Percentiles rank a stretch among this genome's conserved stretches.
phyloP scores from a whole-genome alignment of 257 asterid species.

The Misopates orontium region DNA sequence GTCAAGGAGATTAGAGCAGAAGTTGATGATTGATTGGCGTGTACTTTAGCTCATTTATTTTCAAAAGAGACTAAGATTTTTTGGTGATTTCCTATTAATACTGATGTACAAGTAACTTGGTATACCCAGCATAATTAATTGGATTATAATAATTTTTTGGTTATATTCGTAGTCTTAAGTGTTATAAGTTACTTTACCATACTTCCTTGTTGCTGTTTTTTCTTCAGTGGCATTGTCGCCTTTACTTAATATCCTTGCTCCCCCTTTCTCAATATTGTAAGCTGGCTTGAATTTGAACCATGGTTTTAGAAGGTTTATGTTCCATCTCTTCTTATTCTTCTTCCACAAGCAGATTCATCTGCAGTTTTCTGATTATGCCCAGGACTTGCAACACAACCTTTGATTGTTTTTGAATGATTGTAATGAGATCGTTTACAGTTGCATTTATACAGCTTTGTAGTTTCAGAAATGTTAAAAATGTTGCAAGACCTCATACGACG shows the following conservation, averaged over 20 bases:
- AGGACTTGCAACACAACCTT: too few relatives aligned
- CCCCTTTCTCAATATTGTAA: too few relatives aligned
- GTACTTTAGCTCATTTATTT: neutral
- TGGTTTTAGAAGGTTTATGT: too few relatives aligned
- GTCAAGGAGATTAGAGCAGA: conserved; percentile 57
- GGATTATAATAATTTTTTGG: neutral
- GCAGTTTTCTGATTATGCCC: too few relatives aligned
- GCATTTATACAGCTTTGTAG: too few relatives aligned
- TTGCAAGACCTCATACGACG: neutral
- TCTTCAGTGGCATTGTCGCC: neutral
- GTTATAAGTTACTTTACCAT: neutral
- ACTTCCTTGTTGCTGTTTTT: neutral
- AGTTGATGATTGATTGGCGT: conserved; percentile 47
- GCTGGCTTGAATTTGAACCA: too few relatives aligned
- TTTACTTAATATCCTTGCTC: too few relatives aligned
- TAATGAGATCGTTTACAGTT: neutral
- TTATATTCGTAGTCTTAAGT: neutral
- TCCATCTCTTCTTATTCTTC: too few relatives aligned
- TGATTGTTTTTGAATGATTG: too few relatives aligned
- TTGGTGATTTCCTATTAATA: neutral
- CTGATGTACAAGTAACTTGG: neutral
- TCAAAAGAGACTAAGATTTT: neutral
- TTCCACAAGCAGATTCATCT: too few relatives aligned
- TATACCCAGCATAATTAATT: neutral
- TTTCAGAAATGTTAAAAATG: too few relatives aligned